Conservation (phyloP, 2,329 filamentous ascomycete genomes). For the Daldinia sp. region DNA sequence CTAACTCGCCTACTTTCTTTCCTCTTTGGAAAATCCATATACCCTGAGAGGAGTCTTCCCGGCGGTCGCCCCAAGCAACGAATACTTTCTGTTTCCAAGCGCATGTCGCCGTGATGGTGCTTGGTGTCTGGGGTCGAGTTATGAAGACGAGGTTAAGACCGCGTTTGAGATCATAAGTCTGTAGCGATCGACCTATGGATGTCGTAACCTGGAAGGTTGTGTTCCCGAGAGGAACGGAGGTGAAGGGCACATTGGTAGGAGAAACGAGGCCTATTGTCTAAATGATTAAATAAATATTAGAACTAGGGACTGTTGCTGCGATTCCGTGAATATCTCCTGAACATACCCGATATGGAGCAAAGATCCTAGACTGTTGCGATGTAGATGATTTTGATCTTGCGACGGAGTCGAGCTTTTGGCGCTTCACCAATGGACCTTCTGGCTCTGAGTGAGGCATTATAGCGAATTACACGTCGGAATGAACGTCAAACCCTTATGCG, state of each 20-base stretch:
- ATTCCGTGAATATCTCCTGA: not conserved
- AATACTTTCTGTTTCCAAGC: slow-evolving; percentile 90
- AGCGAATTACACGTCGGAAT: slow-evolving; percentile 23
- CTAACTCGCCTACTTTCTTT: slow-evolving; percentile 82
- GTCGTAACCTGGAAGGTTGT: slow-evolving; percentile 98
- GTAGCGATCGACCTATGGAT: slow-evolving; percentile 87
- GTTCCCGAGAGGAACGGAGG: slow-evolving; percentile 87
- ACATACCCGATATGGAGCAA: slow-evolving; percentile 88
- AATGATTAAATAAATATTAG: slow-evolving; percentile 15
- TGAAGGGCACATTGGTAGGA: slow-evolving; percentile 89
- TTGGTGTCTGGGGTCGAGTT: slow-evolving; percentile 88
- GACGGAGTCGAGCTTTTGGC: slow-evolving; percentile 73
- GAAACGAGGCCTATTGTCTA: slow-evolving; percentile 95
- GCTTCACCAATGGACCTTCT: slow-evolving; percentile 77
- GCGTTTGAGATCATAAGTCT: slow-evolving; percentile 93
- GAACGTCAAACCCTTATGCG: not conserved
- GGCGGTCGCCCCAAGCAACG: slow-evolving; percentile 84
- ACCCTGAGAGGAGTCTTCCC: slow-evolving; percentile 68
- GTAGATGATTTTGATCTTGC: slow-evolving; percentile 55
- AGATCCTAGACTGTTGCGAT: slow-evolving; percentile 78
- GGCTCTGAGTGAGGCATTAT: slow-evolving; percentile 69
- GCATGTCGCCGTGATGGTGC: slow-evolving; percentile 84
- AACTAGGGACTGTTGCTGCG: slow-evolving; percentile 12
- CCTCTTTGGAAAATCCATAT: slow-evolving; percentile 94
- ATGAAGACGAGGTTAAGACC: slow-evolving; percentile 95